Evolutionary conservation across 768 basidiomycete species (phyloP).

Genomic region (Phylloporus sp.): DNA sequence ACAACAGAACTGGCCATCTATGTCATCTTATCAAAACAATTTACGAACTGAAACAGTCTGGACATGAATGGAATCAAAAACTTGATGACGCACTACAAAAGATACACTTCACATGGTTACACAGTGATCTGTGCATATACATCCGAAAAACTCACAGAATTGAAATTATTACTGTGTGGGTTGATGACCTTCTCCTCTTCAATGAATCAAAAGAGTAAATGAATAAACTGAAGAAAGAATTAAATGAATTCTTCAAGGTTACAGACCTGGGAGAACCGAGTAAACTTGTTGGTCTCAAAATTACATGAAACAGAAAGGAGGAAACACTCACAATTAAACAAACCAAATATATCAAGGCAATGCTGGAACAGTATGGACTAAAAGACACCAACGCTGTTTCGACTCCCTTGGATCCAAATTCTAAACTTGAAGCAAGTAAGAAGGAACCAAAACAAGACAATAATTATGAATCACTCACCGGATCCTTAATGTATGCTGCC

Average conservation of each 20-base stretch:
- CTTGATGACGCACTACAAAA: constrained; percentile 6
- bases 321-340: background rate
- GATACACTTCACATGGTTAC: background rate
- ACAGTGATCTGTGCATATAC: constrained; percentile 1
- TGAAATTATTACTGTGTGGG: constrained; percentile 22
- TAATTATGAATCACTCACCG: constrained; percentile 4
- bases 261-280: constrained; percentile 14
- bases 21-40: constrained; percentile 20
- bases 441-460: accelerated
- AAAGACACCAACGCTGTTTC: background rate
- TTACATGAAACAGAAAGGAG: background rate
- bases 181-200: constrained; percentile 6
- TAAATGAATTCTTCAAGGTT: constrained; percentile 1
- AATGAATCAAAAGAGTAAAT: background rate
- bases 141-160: background rate
- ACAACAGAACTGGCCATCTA: constrained; percentile 12
- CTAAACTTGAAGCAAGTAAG: background rate
- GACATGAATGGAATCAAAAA: constrained; percentile 29
- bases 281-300: constrained; percentile 17
- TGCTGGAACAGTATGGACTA: background rate
- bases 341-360: constrained; percentile 4
- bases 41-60: constrained; percentile 32
- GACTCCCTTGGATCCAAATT: background rate
- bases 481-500: constrained; percentile 24
- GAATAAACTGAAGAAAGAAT: background rate